phyloP scores from a whole-genome alignment of 345 rosid species.

The Noccaea bulbosa region DNA sequence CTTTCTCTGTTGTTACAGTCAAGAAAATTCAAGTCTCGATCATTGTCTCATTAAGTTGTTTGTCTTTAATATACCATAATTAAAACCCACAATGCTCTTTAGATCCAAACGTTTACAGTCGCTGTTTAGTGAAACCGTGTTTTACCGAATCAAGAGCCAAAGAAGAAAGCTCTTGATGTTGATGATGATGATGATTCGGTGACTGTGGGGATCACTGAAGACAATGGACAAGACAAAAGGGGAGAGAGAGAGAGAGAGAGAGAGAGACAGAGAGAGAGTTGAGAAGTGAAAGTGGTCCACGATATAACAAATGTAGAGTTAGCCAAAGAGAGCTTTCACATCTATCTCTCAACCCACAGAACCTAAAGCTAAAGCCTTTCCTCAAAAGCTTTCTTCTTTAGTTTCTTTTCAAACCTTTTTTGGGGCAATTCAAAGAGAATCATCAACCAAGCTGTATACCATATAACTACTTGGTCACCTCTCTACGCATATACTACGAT shows the following conservation, averaged over 20 bases:
- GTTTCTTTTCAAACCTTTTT: constrained; percentile 35
- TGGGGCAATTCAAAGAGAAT: constrained; percentile 34
- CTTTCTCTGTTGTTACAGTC: constrained; percentile 38
- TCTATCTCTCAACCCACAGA: constrained; percentile 33
- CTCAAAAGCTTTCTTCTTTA: constrained; percentile 49
- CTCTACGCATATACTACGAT: constrained; percentile 6
- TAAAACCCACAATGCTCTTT: constrained; percentile 15
- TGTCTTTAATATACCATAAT: constrained; percentile 3
- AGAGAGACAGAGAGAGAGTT: constrained; percentile 40
- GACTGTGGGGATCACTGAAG: constrained; percentile 48
- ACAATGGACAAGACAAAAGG: constrained; percentile 43
- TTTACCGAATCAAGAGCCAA: constrained; percentile 35
- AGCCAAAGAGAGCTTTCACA: constrained; percentile 43
- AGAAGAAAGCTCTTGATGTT: constrained; percentile 38
- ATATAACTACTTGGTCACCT: constrained; percentile 25
- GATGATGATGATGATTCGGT: constrained; percentile 45
- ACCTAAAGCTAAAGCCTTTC: constrained; percentile 39
- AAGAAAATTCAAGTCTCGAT: constrained; percentile 25
- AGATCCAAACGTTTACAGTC: constrained; percentile 29
- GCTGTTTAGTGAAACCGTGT: neutral
- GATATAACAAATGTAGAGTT: constrained; percentile 37
- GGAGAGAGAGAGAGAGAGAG: constrained; percentile 36
- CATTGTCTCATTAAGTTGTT: constrained; percentile 27
- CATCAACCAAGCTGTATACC: constrained; percentile 36
- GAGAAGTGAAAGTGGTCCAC: constrained; percentile 48